Conservation (phyloP, 169 alveolate species). For the Plasmodium berghei region DNA sequence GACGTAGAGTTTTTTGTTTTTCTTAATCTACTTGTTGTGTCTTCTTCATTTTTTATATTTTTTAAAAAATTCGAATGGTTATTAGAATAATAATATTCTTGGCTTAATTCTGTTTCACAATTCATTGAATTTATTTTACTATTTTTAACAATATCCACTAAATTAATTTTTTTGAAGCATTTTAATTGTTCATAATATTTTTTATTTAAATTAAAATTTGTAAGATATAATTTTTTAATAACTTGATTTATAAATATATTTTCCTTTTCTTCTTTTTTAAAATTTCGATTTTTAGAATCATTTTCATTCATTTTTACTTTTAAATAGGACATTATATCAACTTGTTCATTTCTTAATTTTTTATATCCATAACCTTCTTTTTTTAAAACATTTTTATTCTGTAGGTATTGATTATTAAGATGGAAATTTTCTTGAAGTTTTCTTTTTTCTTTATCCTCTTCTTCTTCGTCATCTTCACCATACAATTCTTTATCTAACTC, state of each 20-base stretch:
- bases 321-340: constrained; percentile 55
- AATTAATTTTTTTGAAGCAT: constrained; percentile 14
- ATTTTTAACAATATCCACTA: constrained; percentile 13
- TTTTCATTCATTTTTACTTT: constrained; percentile 70
- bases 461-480: neutral
- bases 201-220: constrained; percentile 65
- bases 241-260: constrained; percentile 55
- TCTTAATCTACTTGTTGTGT: neutral
- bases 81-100: constrained; percentile 3
- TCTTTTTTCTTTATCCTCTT: neutral
- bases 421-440: constrained; percentile 2
- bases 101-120: neutral
- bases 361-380: constrained; percentile 55
- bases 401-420: constrained; percentile 10
- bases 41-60: neutral
- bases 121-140: neutral
- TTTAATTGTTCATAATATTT: constrained; percentile 43
- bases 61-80: neutral
- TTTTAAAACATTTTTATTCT: constrained; percentile 29
- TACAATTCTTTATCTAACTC: constrained; percentile 1
- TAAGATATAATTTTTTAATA: constrained; percentile 58
- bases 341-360: constrained; percentile 43
- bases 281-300: constrained; percentile 19
- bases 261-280: constrained; percentile 68
- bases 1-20: neutral